Evolutionary conservation across 306 rosid species (phyloP), one percentile per base, ranked within the genome.

Genomic region (Trifolium fragiferum): DNA sequence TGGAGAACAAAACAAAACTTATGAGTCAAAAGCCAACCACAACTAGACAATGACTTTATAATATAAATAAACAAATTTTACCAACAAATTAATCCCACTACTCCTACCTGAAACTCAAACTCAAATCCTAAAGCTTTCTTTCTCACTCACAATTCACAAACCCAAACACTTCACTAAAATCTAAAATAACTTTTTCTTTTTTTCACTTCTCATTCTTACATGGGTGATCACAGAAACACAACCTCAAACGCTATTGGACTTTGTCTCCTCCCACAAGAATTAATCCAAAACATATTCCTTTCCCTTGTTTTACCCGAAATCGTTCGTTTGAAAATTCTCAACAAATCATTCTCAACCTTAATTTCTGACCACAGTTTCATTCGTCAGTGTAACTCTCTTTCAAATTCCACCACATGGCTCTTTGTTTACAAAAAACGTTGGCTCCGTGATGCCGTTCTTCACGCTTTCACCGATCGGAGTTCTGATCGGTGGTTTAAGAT

Each of bases 391-490:
- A 88, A 88, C 54, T 30, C 73, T 2, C 46, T 79, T n/a, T 84
- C 87, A 41, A 60, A 30, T 23, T 80, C 93, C 75, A 81, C 90
- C 70, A 79, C 86, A 0, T 88, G 93, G 93, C 89, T 87, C 75
- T 86, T 84, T 23, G 84, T 88, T 78, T 84, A 82, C 87, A 88
- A 88, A 67, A 88, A 88, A 55, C 84, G 90, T 7, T 85, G 90
- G 85, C 90, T 83, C 57, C 88, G 90, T 8, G 86, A 86, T 61
- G 89, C 88, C 12, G 75, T 82, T 1, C 90, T 88, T 44, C 86
- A 86, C 76, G 86, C 84, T 58, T 86, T 88, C 84, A 67, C 87
- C 20, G 84, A 86, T 44, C 89, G 82, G 41, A 64, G 81, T 27
- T 80, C 92, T 37, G 81, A 84, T 20, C 84, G 87, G 10, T 86